phyloP scores from a whole-genome alignment of 1,284 basidiomycete genomes.

The Fomitopsis schrenkii region DNA sequence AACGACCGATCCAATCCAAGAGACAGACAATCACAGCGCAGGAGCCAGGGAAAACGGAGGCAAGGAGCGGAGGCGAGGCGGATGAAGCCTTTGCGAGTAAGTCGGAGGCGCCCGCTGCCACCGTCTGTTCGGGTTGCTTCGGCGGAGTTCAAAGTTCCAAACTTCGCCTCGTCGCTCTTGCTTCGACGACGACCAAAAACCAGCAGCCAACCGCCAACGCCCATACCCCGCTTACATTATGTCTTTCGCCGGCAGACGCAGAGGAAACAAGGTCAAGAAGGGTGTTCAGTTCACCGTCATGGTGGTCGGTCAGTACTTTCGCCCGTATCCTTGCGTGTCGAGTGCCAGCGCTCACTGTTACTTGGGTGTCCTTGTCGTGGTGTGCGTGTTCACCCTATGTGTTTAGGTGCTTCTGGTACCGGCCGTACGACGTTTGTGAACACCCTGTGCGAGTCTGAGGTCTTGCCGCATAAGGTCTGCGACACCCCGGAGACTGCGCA shows the following conservation, averaged over 20 bases:
- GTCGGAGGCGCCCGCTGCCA: background rate
- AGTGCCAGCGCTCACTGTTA: conserved; percentile 16
- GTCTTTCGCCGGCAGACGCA: conserved; percentile 82
- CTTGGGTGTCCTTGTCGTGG: background rate
- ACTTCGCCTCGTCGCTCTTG: conserved; percentile 17
- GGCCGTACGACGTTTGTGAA: conserved; percentile 98
- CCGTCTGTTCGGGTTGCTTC: conserved; percentile 3
- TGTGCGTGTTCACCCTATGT: conserved; percentile 4
- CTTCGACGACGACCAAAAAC: conserved; percentile 13
- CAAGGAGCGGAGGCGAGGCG: background rate
- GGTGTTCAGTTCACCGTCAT: conserved; percentile 79
- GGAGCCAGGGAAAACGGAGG: background rate
- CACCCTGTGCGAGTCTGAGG: conserved; percentile 93
- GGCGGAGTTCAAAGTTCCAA: conserved; percentile 27
- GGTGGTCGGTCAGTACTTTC: conserved; percentile 67
- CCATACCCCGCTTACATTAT: conserved; percentile 41
- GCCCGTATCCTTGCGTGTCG: conserved; percentile 7
- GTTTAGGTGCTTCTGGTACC: conserved; percentile 87
- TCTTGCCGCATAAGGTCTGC: conserved; percentile 81
- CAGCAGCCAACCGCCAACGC: conserved; percentile 32
- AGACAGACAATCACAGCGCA: background rate
- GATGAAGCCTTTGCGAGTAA: conserved; percentile 4
- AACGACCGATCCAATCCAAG: too few relatives aligned
- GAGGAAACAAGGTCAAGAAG: conserved; percentile 96
- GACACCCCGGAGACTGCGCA: conserved; percentile 90